These are phyloP conservation scores for Phytophthora crassamura DNA, from an alignment of 352 stramenopile genomes.

Conservation along the genomic window DNA sequence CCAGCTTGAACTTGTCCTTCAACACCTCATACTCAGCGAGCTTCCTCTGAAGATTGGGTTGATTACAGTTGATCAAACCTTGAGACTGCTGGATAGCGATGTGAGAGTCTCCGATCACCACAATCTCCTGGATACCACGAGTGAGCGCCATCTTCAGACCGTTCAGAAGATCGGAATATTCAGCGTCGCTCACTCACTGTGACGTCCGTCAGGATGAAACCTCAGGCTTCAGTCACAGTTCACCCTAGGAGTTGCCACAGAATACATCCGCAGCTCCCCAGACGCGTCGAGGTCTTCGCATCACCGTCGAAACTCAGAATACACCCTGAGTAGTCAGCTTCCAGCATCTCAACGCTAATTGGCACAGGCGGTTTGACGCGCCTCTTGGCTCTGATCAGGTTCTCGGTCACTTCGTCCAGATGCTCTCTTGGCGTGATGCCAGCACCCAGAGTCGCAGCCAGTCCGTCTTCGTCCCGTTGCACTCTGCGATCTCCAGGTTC, in stretches of 20 bases:
- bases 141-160: neutral
- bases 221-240: neutral
- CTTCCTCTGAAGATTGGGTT: neutral
- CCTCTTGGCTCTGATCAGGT: neutral
- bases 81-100: constrained; percentile 15
- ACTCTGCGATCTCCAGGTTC: constrained; percentile 1
- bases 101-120: neutral
- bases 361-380: neutral
- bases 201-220: neutral
- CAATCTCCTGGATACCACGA: neutral
- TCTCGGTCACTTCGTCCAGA: constrained; percentile 3
- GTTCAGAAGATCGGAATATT: neutral
- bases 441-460: constrained; percentile 6
- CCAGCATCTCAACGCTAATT: constrained; percentile 11
- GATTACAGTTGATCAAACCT: constrained; percentile 6
- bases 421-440: constrained; percentile 5
- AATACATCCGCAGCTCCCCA: neutral
- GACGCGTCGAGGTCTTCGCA: neutral
- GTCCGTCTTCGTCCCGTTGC: constrained; percentile 3
- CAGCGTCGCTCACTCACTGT: constrained; percentile 6
- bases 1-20: neutral
- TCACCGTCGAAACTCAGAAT: neutral
- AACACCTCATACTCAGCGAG: neutral
- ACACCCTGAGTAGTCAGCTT: neutral
- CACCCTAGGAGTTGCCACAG: neutral